Evolutionary conservation across 2,329 filamentous ascomycete species (phyloP), one percentile per base, ranked within the genome.

Genomic region (Colletotrichum sp.): DNA sequence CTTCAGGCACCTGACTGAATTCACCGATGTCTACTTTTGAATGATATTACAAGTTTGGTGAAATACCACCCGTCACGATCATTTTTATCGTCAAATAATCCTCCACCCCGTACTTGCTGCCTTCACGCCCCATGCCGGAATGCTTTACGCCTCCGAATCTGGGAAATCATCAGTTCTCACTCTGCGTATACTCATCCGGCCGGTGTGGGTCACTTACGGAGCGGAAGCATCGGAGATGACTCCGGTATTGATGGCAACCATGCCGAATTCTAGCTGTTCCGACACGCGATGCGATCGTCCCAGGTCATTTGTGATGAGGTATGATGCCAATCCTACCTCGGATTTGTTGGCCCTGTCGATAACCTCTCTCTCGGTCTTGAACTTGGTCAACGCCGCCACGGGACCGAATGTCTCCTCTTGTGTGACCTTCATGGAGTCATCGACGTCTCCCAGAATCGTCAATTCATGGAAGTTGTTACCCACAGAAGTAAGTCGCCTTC

Each of bases 391-490:
- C 2, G 91, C 93, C 1, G 93, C 94, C 1, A 95, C 90, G 4
- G 94, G 94, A 0, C 94, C 94, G 80, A 96, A 96, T 0, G 93
- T 96, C 84, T 96, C 94, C 81, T 96, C 94, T 1, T 86, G 86
- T 8, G 90, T 89, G 44, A 95, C 85, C 59, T 88, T 85, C 94
- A 95, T 95, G 32, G 92, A 88, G 69, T 87, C 86, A n/a, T 85
- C 93, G 88, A 94, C 94, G 68, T 92, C 91, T 28, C 91, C 90
- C 70, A 96, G 88, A 26, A 96, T 90, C 0, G 94, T 95, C 1
- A 92, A 92, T 78, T 93, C 89, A 84, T 91, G 95, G 86, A 95
- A 96, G 84, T 94, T 94, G 16, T 86, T 81, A 10, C 94, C 94
- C 2, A 95, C 85, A 32, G 93, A 90, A 7, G 91, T 86, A 67